Percentiles rank a stretch among this genome's conserved stretches.
Conservation (phyloP, 2,329 filamentous ascomycete species). For the Colletotrichum musicola region DNA sequence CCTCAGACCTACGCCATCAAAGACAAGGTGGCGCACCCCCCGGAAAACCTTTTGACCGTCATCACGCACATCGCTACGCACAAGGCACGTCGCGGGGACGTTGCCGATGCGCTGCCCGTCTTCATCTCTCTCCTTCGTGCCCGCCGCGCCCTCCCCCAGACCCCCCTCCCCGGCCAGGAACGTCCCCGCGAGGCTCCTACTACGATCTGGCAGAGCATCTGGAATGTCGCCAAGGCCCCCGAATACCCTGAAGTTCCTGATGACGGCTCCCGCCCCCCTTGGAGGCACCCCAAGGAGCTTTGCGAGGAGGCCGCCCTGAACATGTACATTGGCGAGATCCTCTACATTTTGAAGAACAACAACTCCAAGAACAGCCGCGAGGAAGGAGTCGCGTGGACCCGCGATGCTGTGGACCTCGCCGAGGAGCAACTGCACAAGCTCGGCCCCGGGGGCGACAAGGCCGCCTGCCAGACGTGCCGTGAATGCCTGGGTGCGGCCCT, state of each 20-base stretch:
- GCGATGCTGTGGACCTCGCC: constrained; percentile 85
- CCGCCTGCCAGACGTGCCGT: constrained; percentile 70
- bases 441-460: constrained; percentile 34
- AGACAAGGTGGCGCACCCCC: constrained; percentile 69
- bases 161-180: constrained; percentile 44
- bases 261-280: constrained; percentile 76
- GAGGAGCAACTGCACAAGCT: constrained; percentile 73
- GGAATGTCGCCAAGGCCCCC: constrained; percentile 57
- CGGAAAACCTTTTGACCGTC: constrained; percentile 79
- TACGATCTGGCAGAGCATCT: constrained; percentile 30
- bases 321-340: constrained; percentile 93
- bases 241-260: constrained; percentile 78
- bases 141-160: constrained; percentile 70
- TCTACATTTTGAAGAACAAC: constrained; percentile 75
- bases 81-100: constrained; percentile 76
- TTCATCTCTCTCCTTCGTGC: constrained; percentile 87
- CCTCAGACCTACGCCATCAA: constrained; percentile 73
- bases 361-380: constrained; percentile 61
- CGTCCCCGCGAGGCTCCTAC: constrained; percentile 7
- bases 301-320: constrained; percentile 91
- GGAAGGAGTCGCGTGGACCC: constrained; percentile 88
- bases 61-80: constrained; percentile 85
- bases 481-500: constrained; percentile 84
- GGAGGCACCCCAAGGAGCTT: constrained; percentile 72
- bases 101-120: constrained; percentile 81